Percentiles rank a stretch among this genome's conserved stretches.
Conservation (phyloP, 2,329 filamentous ascomycete genomes). For the Cadophora luteo-olivacea region DNA sequence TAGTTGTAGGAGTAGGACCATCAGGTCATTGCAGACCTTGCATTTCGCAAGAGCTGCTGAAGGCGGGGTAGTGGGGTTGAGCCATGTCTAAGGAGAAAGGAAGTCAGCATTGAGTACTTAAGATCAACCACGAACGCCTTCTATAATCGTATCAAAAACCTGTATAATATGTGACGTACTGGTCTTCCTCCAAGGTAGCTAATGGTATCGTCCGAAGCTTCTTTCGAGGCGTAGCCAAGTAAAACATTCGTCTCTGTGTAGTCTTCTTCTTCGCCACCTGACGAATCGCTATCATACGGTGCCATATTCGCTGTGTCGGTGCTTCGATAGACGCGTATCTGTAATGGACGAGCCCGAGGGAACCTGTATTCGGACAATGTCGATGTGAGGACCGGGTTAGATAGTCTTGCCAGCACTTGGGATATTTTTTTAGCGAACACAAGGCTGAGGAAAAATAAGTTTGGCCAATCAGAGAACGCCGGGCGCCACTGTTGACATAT, state of each 20-base stretch:
- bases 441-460: conserved; percentile 31
- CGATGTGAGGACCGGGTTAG: not conserved
- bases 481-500: not conserved
- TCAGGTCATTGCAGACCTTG: conserved; percentile 82
- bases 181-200: conserved; percentile 88
- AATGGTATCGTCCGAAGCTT: conserved; percentile 75
- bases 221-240: conserved; percentile 85
- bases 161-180: conserved; percentile 59
- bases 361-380: not conserved
- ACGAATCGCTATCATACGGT: conserved; percentile 87
- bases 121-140: not conserved
- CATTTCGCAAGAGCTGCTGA: conserved; percentile 82
- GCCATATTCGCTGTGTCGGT: conserved; percentile 58
- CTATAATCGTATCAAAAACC: not conserved
- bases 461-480: conserved; percentile 15
- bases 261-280: conserved; percentile 68
- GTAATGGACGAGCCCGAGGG: not conserved
- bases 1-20: conserved; percentile 87
- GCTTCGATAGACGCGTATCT: not conserved
- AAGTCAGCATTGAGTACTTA: not conserved
- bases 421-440: conserved; percentile 29
- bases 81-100: conserved; percentile 71
- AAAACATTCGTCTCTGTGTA: conserved; percentile 87
- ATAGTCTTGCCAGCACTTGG: not conserved
- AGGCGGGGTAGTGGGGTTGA: conserved; percentile 73